These are phyloP conservation scores for Fusarium liriodendri DNA, from an alignment of 2,329 filamentous ascomycete genomes.

Conservation along the genomic window DNA sequence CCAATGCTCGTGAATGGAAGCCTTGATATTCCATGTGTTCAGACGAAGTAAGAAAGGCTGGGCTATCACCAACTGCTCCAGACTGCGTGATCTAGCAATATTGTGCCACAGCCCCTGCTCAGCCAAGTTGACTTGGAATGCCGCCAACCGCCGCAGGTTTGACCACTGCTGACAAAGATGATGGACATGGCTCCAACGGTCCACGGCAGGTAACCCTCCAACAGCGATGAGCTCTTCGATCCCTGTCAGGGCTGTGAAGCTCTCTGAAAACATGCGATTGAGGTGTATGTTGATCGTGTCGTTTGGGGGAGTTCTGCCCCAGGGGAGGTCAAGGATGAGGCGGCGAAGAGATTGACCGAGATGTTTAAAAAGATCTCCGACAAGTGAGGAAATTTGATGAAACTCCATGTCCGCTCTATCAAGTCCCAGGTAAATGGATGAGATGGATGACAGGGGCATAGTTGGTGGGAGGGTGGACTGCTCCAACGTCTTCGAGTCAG, in stretches of 20 bases:
- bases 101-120: slow-evolving; percentile 28
- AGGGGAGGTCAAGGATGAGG: slow-evolving; percentile 28
- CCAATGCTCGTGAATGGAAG: slow-evolving; percentile 16
- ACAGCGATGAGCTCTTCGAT: slow-evolving; percentile 24
- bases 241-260: neutral
- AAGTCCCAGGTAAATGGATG: slow-evolving; percentile 25
- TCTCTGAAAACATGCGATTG: neutral
- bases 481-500: neutral
- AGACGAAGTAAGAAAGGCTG: slow-evolving; percentile 19
- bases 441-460: neutral
- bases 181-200: slow-evolving; percentile 12
- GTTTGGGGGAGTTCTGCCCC: slow-evolving; percentile 2
- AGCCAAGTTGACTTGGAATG: slow-evolving; percentile 24
- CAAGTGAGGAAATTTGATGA: neutral
- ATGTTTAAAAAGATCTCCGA: slow-evolving; percentile 11
- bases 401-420: neutral
- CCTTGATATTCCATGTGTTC: slow-evolving; percentile 28
- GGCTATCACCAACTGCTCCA: slow-evolving; percentile 13
- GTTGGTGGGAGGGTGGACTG: slow-evolving; percentile 3
- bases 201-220: slow-evolving; percentile 8
- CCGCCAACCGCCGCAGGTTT: slow-evolving; percentile 21
- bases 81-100: slow-evolving; percentile 6
- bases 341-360: slow-evolving; percentile 17
- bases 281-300: neutral
- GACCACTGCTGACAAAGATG: slow-evolving; percentile 22